Base-by-base conservation (phyloP, 371 early-diverging fungal genomes). In the Batrachochytrium dendrobatidis region DNA sequence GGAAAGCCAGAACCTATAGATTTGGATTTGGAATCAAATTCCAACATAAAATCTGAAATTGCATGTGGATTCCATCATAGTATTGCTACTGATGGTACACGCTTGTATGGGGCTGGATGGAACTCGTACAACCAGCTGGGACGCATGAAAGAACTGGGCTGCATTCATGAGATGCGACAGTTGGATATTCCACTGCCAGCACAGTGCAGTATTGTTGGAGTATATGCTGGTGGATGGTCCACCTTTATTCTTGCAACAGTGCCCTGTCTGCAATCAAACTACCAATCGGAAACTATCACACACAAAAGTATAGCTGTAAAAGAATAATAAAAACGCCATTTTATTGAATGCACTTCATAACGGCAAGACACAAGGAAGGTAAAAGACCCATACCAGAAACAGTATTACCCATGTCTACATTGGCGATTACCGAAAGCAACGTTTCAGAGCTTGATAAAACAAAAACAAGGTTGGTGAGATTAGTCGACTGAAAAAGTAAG, bases 51-150 rank as follows among this genome's bases (percentile, higher is more conserved):
- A n/a, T 15, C n/a, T 39, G 15, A 39, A 17, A 28, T 33, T 12
- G 55, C 62, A 15, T 61, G 62, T 28, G 62, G 62, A 3, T 20
- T 43, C 1, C 31, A 28, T 6, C 62, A 61, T 29, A 61, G 55
- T 12, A 32, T 55, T 20, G 51, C 44, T 10, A n/a, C 34, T 15
- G 51, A 61, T 31, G 62, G 56, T 20, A 61, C 45, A 1, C 3
- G 17, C 20, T 12, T 55, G 17, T 61, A 46, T 26, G 62, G 33
- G 1, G 55, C 56, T 44, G 62, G 62, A 15, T 61, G 62, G 62
- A 61, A 55, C 39, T 56, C 55, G 53, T 61, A 61, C 55, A 45
- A 33, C 5, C 62, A 61, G 34, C 22, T 55, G 5, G 26, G 29
- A 39, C 39, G 39, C 12, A 15, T n/a, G 39, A 12, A 39, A 39